These are phyloP conservation scores for Penicillium cinerascens DNA, from an alignment of 495 filamentous ascomycete genomes.

Conservation along the genomic window DNA sequence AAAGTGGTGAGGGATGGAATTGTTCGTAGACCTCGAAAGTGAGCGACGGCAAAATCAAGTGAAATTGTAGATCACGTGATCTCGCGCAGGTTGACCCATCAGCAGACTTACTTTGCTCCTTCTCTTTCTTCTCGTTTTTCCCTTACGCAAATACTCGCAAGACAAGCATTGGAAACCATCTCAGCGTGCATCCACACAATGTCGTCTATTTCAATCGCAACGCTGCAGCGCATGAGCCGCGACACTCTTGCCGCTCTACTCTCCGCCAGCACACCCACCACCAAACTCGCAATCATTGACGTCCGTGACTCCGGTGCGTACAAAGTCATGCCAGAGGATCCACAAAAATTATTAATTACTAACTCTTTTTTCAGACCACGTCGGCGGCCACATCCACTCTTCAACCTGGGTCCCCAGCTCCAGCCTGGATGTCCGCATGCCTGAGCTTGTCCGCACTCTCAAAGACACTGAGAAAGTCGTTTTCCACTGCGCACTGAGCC, in stretches of 20 bases:
- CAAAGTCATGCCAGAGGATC: background rate
- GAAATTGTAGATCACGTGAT: constrained; percentile 30
- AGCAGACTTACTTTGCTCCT: background rate
- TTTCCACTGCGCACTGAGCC: constrained; percentile 93
- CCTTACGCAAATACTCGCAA: background rate
- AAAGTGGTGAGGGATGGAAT: constrained; percentile 1
- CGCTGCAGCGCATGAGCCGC: constrained; percentile 61
- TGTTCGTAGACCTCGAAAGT: constrained; percentile 8
- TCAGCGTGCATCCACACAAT: constrained; percentile 27
- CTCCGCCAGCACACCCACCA: constrained; percentile 29
- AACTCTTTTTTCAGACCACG: constrained; percentile 59
- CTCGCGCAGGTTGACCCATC: background rate
- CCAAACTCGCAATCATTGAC: constrained; percentile 72
- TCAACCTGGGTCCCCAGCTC: constrained; percentile 72
- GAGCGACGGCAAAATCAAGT: constrained; percentile 17
- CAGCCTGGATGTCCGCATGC: constrained; percentile 68
- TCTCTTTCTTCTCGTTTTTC: background rate
- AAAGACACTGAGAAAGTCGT: constrained; percentile 77
- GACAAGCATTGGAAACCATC: background rate
- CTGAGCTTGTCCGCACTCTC: constrained; percentile 76
- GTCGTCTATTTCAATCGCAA: constrained; percentile 55
- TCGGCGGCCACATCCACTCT: constrained; percentile 82
- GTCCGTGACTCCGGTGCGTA: constrained; percentile 73
- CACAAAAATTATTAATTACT: background rate
- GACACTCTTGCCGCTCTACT: constrained; percentile 55